phyloP scores from a whole-genome alignment of 164 flowering plant species.

The Annona cherimola region DNA sequence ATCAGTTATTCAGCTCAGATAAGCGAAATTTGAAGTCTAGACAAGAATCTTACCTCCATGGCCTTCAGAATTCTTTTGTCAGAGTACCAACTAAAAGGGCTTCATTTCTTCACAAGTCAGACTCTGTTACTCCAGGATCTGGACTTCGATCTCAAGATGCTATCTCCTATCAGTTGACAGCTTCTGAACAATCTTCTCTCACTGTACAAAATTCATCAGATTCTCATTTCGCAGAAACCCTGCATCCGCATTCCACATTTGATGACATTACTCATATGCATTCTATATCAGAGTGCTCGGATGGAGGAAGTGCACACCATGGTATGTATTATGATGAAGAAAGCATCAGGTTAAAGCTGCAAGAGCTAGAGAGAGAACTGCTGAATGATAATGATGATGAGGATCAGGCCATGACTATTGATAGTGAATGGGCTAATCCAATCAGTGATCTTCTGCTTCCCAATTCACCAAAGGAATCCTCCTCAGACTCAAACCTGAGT shows the following conservation, averaged over 20 bases:
- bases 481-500: constrained; percentile 60
- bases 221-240: constrained; percentile 12
- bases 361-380: constrained; percentile 74
- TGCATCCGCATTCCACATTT: constrained; percentile 15
- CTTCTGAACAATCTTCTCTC: constrained; percentile 22
- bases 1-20: constrained; percentile 33
- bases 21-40: constrained; percentile 27
- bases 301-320: constrained; percentile 31
- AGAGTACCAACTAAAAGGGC: constrained; percentile 25
- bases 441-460: constrained; percentile 27
- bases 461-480: constrained; percentile 74
- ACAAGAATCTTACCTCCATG: constrained; percentile 31
- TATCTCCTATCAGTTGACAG: constrained; percentile 24
- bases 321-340: constrained; percentile 47
- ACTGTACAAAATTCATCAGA: constrained; percentile 20
- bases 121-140: constrained; percentile 27
- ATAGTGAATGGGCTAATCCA: constrained; percentile 53
- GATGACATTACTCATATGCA: neutral
- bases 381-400: constrained; percentile 47
- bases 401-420: constrained; percentile 54
- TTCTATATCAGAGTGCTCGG: neutral
- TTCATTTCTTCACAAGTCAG: constrained; percentile 24
- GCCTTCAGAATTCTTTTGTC: constrained; percentile 44
- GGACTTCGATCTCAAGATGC: constrained; percentile 21
- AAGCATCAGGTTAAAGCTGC: constrained; percentile 58